phyloP scores from a whole-genome alignment of 73 alveolate species.

The Stentor roeselii region DNA sequence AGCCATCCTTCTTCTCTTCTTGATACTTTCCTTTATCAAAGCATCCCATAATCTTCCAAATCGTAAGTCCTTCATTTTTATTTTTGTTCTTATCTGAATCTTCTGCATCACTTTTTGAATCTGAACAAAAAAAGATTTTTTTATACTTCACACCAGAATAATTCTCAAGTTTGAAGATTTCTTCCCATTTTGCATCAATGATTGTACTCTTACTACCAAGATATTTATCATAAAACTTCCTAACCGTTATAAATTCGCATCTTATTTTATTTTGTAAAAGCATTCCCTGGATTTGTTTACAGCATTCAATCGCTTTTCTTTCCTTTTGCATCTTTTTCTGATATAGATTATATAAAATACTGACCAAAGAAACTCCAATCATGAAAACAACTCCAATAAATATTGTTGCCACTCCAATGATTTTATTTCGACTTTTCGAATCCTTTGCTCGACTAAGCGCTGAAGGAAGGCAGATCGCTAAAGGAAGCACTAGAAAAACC shows the following conservation, averaged over 20 bases:
- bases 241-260: background rate
- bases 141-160: no score
- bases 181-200: no score
- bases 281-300: background rate
- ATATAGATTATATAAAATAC: background rate
- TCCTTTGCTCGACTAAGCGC: background rate
- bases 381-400: background rate
- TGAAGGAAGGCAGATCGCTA: constrained; percentile 1
- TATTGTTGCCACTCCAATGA: background rate
- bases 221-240: background rate
- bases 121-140: no score
- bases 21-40: no score
- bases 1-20: no score
- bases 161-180: no score
- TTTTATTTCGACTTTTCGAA: background rate
- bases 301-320: background rate
- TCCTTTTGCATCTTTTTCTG: constrained; percentile 8
- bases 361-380: constrained; percentile 14
- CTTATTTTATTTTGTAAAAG: background rate
- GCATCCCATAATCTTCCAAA: no score
- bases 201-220: no score
- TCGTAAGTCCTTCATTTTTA: no score
- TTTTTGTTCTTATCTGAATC: no score
- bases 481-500: background rate
- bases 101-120: no score